Evolutionary conservation across 257 asterid species (phyloP).

Genomic region (Nicotiana tomentosiformis): DNA sequence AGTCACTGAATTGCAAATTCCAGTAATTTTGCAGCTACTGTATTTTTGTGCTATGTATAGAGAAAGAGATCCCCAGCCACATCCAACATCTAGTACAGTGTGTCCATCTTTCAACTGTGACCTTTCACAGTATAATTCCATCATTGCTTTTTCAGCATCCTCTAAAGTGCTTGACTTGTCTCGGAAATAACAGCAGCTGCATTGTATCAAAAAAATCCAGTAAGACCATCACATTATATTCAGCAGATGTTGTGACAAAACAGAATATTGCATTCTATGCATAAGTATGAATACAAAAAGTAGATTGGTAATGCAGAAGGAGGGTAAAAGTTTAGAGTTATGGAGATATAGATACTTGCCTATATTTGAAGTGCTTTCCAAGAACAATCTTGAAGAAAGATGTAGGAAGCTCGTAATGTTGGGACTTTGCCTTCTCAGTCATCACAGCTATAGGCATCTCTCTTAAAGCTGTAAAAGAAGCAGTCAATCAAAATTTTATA

Average conservation of each 20-base stretch:
- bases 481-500: constrained; percentile 1
- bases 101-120: constrained; percentile 75
- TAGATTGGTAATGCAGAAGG: not conserved
- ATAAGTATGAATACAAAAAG: not conserved
- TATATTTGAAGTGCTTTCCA: constrained; percentile 86
- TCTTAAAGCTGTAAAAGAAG: constrained; percentile 53
- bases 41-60: constrained; percentile 66
- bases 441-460: constrained; percentile 84
- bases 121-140: constrained; percentile 80
- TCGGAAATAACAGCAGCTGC: constrained; percentile 71
- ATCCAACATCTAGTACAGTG: constrained; percentile 89
- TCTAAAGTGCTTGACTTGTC: constrained; percentile 65
- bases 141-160: constrained; percentile 89
- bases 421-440: constrained; percentile 74
- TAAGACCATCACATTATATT: not conserved
- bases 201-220: constrained; percentile 11
- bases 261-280: too few species aligned
- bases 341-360: constrained; percentile 24
- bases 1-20: constrained; percentile 83
- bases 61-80: constrained; percentile 96
- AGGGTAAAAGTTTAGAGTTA: not conserved
- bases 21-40: constrained; percentile 65
- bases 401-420: constrained; percentile 87
- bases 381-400: constrained; percentile 90
- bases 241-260: not conserved